Base-by-base conservation (phyloP, 495 filamentous ascomycete genomes). In the Pyrenula aspistea region DNA sequence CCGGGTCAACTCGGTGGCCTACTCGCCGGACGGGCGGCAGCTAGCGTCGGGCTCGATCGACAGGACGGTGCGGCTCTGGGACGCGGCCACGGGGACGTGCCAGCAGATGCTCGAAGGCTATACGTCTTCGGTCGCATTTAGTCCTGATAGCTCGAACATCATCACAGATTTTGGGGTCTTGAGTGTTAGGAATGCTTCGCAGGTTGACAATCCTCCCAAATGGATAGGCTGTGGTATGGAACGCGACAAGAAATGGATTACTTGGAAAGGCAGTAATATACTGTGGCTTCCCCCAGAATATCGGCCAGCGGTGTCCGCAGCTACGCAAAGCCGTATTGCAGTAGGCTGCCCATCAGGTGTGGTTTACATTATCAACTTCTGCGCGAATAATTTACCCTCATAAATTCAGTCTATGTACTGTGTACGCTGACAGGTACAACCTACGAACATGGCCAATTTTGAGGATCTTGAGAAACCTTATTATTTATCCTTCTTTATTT, bases 1-100 rank as follows among this genome's bases (percentile, higher is more conserved):
- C 53, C 53, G 2, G 20, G 64, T 67, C 49, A 51, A 36, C 11
- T 31, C 61, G 19, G 59, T 73, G 22, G 62, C 56, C 20, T 69
- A 69, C 65, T 65, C 64, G 53, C 56, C 58, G 22, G 56, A 69
- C 59, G 57, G 64, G 53, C 42, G 62, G 52, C 55, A 57, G 53
- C 21, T 72, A 3, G 70, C 67, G 10, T 72, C 64, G n/a, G 65
- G 54, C n/a, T 66, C 66, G 22, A 49, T 24, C 0, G 64, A 73
- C 56, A 11, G 57, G 0, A 64, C 56, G n/a, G 58, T 73, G 22
- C 60, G 59, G 54, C 57, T 73, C 56, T 73, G 66, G 71, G 63
- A 73, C 54, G 20, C 57, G 8, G 50, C 12, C 0, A 56, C 54
- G 12, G 58, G 60, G 10, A 51, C 51, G 21, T 1, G 53, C 1